Evolutionary conservation across 305 asterid species (phyloP), one percentile per base, ranked within the genome.

Genomic region (Fraxinus albicans): DNA sequence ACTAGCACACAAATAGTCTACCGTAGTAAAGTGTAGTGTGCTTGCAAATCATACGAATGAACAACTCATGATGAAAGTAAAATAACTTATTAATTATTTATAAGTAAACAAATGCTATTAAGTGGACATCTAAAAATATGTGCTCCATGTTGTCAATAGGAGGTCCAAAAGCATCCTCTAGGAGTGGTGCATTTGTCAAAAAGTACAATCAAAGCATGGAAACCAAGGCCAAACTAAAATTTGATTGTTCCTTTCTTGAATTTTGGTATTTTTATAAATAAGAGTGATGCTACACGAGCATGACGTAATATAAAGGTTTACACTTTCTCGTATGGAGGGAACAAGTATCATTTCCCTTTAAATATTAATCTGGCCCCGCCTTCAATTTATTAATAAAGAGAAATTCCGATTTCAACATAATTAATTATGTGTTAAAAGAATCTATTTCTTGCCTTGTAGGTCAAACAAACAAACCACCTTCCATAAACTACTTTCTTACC

Each of bases 331-430:
- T 1, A 35, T 35, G 7, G 1, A 36, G 42, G 9, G 42, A 2
- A 36, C 9, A 36, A 36, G 42, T 36, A 36, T 36, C 42, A 36
- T 36, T 36, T 36, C 42, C 42, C 42, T 36, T 36, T 60, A 58
- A 83, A 75, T 89, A 81, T 13, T 47, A 42, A 55, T 27, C 40
- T 87, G 83, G 60, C 73, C 89, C 89, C 77, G 74, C 87, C 77
- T 33, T 70, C 27, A 70, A 63, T 60, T 38, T 60, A 77, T 75
- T 55, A 55, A 55, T n/a, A 65, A 75, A 77, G 38, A 63, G 82
- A 69, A 21, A 40, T 82, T 77, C 77, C 79, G 67, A 84, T 75
- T 8, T 65, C 79, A 27, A 2, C 15, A 55, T 53, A 33, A 78
- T 81, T 84, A 79, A 38, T 47, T 53, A 79, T 27, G 21, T 5